Conservation (phyloP, 106 monocot species). For the Apostasia ramifera region DNA sequence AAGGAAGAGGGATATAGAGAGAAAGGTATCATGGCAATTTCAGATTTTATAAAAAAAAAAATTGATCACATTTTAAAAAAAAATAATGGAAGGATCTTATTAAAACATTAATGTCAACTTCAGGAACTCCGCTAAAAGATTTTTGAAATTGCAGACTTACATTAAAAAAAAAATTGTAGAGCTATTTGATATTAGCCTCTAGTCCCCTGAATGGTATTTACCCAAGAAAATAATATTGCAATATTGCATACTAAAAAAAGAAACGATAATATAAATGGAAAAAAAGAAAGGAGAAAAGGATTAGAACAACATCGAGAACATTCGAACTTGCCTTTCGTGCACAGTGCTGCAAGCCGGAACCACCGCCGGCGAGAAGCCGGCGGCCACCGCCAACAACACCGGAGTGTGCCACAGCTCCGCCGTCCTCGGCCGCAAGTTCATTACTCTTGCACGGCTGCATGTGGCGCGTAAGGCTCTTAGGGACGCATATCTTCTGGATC, state of each 20-base stretch:
- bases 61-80: too few relatives aligned
- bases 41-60: too few relatives aligned
- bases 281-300: background rate
- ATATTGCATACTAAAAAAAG: background rate
- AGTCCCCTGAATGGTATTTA: too few relatives aligned
- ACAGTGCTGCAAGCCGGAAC: constrained; percentile 11
- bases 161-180: too few relatives aligned
- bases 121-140: too few relatives aligned
- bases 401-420: background rate
- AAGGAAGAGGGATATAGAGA: too few relatives aligned
- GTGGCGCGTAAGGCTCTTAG: background rate
- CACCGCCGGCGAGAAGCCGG: constrained; percentile 18
- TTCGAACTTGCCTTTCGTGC: constrained; percentile 14
- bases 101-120: too few relatives aligned
- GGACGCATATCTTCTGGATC: constrained; percentile 15
- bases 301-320: background rate
- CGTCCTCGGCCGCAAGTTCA: background rate
- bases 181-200: too few relatives aligned
- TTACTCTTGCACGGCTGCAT: constrained; percentile 10
- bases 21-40: too few relatives aligned
- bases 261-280: background rate
- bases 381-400: constrained; percentile 18
- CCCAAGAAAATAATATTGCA: too few relatives aligned
- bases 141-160: too few relatives aligned
- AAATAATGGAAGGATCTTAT: too few relatives aligned